Evolutionary conservation across 129 eudicot species (phyloP), one percentile per base, ranked within the genome.

Genomic region (Escallonia rubra): DNA sequence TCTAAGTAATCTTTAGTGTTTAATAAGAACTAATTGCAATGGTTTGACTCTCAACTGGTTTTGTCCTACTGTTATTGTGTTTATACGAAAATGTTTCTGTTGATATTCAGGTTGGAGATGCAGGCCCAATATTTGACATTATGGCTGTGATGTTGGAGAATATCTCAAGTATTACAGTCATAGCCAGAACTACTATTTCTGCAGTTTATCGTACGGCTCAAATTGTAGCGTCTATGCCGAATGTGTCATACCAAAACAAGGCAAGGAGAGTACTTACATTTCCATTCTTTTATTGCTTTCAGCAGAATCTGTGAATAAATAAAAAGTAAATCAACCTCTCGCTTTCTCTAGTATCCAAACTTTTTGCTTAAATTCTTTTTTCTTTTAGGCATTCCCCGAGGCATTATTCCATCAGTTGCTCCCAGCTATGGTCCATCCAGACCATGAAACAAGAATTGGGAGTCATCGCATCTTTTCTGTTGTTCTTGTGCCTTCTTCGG

Each of bases 121-220:
- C 85, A 49, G 87, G 85, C 54, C 80, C 76, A 3, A 73, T 85
- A 52, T 79, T 78, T 58, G 91, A 85, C 65, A 75, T 75, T 63
- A 85, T 85, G 87, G 87, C 91, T 12, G 79, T 69, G 57, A 85
- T 76, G 85, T 68, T 85, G 43, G 91, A 85, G 47, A 81, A 76
- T 66, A 82, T 79, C 60, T 77, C 91, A 13, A 64, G 50, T 69
- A 57, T 79, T 66, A 79, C 83, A 6, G 76, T 76, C 34, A 57
- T 76, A 40, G 87, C 87, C 14, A 67, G 87, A 66, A 73, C 78
- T 41, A 82, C 87, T 13, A 64, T 82, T 23, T 43, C 78, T 64
- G 74, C 87, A 61, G 87, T 85, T 58, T 85, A 61, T 64, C 82
- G 85, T 5, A 85, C 83, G 40, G 91, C 91, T 64, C 91, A 85